Percentiles rank a stretch among this genome's conserved stretches.
These are phyloP conservation scores for Tinospora cordifolia DNA, from an alignment of 164 flowering plant species.

Conservation along the genomic window DNA sequence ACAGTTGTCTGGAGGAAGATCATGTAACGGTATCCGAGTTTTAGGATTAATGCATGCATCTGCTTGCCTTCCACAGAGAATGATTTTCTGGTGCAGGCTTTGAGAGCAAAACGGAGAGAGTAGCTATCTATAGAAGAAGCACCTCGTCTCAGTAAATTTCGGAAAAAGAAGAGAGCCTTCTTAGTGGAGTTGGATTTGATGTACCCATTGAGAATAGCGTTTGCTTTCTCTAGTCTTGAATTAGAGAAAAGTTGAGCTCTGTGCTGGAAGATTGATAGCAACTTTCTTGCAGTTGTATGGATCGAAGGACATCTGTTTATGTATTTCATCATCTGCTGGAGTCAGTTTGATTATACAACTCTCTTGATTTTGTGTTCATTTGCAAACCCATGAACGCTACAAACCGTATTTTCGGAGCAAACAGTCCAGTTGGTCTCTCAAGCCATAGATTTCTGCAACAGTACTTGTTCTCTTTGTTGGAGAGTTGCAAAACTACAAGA, in stretches of 20 bases:
- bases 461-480: slow-evolving; percentile 27
- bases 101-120: slow-evolving; percentile 23
- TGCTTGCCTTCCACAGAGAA: not conserved
- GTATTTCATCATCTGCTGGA: not conserved
- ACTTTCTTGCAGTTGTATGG: not conserved
- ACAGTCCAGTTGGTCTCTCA: not conserved
- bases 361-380: not conserved
- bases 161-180: slow-evolving; percentile 16
- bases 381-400: not conserved
- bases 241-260: not conserved
- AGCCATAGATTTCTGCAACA: slow-evolving; percentile 35
- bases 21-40: slow-evolving; percentile 24
- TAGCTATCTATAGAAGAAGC: slow-evolving; percentile 29
- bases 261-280: not conserved
- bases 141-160: not conserved
- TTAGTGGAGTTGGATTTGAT: slow-evolving; percentile 10
- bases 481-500: slow-evolving; percentile 23
- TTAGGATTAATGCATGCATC: not conserved
- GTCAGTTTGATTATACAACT: not conserved
- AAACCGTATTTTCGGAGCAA: not conserved
- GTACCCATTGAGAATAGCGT: slow-evolving; percentile 3
- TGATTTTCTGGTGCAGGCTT: slow-evolving; percentile 30
- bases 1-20: slow-evolving; percentile 34
- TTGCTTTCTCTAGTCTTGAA: not conserved
- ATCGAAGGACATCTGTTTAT: not conserved